Evolutionary conservation across 179 eudicot species (phyloP), one percentile per base, ranked within the genome.

Genomic region (Pouteria campechiana): DNA sequence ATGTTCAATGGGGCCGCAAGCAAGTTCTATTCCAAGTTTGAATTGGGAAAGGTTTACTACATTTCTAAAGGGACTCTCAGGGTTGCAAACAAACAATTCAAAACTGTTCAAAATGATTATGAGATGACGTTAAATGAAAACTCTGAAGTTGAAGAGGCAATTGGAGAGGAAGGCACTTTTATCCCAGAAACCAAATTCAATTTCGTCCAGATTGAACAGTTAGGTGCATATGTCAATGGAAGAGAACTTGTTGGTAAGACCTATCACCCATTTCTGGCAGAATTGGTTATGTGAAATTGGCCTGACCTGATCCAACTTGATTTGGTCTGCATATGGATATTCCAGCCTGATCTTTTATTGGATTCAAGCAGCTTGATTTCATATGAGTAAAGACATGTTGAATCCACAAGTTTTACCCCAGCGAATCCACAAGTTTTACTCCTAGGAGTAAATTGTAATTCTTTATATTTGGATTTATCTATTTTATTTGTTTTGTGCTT

Each of bases 1-100:
- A 90, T 90, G 98, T 90, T 90, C 48, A 90, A 90, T 54, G 98
- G 73, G 48, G 84, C 94, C 60, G 98, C 98, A 48, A 68, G 37
- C 53, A 90, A 86, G 72, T 90, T 90, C 49, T 82, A 39, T 54
- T 94, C 86, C 31, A 75, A 39, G 56, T 90, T 90, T 44, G 66
- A 79, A 59, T 39, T 77, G 60, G 98, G 98, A 38, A 86, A 75
- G 65, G 98, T 78, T 21, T 86, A 82, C 44, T 90, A 74, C 71
- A 87, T 90, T 35, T 90, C 98, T 14, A 90, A 73, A 64, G 98
- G 98, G 18, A 58, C 65, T 22, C 47, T 90, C 1, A 82, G 69
- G 63, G 73, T 90, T 60, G 98, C 98, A 36, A 90, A 90, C 61
- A 86, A 87, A 75, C 83, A 73, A 70, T 90, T 65, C 62, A 90